phyloP scores from a whole-genome alignment of 306 rosid species.

The Citrullus amarus region DNA sequence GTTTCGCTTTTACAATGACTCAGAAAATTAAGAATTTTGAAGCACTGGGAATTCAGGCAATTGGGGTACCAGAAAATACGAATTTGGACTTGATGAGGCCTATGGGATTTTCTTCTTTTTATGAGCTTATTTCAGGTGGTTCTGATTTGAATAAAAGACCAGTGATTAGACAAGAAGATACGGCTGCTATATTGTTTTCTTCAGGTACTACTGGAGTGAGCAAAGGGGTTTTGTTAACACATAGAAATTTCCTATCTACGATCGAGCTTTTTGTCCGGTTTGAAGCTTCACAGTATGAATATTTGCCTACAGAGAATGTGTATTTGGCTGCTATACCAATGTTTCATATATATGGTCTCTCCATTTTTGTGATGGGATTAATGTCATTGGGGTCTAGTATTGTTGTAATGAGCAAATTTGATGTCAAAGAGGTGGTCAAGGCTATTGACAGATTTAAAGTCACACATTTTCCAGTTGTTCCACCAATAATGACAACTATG shows the following conservation, averaged over 20 bases:
- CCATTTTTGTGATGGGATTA: constrained; percentile 45
- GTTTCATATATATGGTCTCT: constrained; percentile 69
- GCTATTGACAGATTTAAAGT: constrained; percentile 48
- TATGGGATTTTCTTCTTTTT: constrained; percentile 23
- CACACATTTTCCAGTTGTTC: constrained; percentile 70
- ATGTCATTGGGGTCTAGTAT: constrained; percentile 62
- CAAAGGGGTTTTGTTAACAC: constrained; percentile 70
- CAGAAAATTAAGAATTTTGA: constrained; percentile 28
- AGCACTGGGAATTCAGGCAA: constrained; percentile 29
- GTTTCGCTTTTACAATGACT: constrained; percentile 31
- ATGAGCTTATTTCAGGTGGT: constrained; percentile 23
- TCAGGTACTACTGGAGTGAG: constrained; percentile 81
- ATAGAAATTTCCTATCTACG: constrained; percentile 46
- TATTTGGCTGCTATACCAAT: constrained; percentile 62
- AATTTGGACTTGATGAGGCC: constrained; percentile 11
- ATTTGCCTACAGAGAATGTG: constrained; percentile 34
- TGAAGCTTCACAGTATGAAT: constrained; percentile 66
- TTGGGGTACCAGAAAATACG: constrained; percentile 48
- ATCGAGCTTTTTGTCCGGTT: constrained; percentile 54
- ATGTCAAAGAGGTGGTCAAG: constrained; percentile 28
- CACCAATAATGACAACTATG: constrained; percentile 50
- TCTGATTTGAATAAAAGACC: constrained; percentile 31
- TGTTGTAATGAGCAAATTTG: constrained; percentile 54
- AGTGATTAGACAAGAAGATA: constrained; percentile 55
- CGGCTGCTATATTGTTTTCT: constrained; percentile 65